A percentile compares a stretch with the other conserved stretches of the same genome.
Evolutionary conservation across 441 rosid species (phyloP).

Genomic region (Rhodomyrtus psidioides): DNA sequence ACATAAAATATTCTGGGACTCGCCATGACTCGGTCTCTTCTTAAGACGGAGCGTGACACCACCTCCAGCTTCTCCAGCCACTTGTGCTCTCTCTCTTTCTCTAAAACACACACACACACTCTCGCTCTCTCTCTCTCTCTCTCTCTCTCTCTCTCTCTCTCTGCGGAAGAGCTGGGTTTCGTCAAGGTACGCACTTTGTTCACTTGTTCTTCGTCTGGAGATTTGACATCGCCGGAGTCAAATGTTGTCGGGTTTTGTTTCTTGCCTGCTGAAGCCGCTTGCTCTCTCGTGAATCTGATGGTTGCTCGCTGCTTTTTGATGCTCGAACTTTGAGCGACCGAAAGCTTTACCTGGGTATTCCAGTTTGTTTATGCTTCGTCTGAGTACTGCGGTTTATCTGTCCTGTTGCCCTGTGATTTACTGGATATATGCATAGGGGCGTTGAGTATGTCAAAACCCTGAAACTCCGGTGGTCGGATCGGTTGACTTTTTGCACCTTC

Average conservation of each 20-base stretch:
- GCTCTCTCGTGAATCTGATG: not conserved
- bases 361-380: not conserved
- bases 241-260: not conserved
- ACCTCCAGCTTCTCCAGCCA: not conserved
- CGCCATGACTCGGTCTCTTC: not conserved
- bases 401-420: not conserved
- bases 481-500: not conserved
- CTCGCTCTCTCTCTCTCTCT: not conserved
- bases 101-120: not conserved
- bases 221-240: not conserved
- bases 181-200: not conserved
- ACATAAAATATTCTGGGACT: not conserved
- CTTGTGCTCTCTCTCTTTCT: not conserved
- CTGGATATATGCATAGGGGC: not conserved
- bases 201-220: not conserved
- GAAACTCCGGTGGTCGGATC: not conserved
- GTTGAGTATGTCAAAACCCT: not conserved
- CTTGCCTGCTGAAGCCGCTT: not conserved
- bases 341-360: not conserved
- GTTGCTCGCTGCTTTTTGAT: not conserved
- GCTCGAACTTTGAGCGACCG: not conserved
- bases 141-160: not conserved
- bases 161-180: not conserved
- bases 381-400: not conserved
- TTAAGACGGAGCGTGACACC: not conserved